A percentile compares a stretch with the other conserved stretches of the same genome.
Evolutionary conservation across 257 asterid genomes (phyloP).

Genomic region (Hygrophila difformis): DNA sequence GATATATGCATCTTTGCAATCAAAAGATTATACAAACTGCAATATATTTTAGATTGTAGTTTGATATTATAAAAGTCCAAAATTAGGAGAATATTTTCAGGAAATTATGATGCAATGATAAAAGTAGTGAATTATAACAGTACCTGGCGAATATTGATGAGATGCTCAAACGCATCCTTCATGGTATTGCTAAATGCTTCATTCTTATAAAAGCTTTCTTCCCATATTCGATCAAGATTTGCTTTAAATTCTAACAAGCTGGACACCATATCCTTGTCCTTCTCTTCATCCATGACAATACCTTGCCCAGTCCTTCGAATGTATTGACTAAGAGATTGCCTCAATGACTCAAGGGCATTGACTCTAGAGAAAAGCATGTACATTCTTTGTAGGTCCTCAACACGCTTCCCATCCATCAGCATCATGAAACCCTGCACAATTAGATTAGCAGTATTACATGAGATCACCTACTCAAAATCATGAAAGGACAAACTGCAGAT

Average conservation of each 20-base stretch:
- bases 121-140: background rate
- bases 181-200: slow-evolving; percentile 88
- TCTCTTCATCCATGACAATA: slow-evolving; percentile 91
- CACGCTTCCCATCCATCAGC: slow-evolving; percentile 88
- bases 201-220: slow-evolving; percentile 75
- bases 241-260: slow-evolving; percentile 80
- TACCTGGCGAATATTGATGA: slow-evolving; percentile 96
- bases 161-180: slow-evolving; percentile 94
- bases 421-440: slow-evolving; percentile 64
- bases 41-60: background rate
- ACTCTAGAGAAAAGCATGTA: slow-evolving; percentile 65
- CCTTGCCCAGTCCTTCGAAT: slow-evolving; percentile 85
- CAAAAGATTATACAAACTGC: background rate
- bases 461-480: too few species aligned
- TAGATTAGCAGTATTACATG: slow-evolving; percentile 10
- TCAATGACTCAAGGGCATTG: slow-evolving; percentile 69
- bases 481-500: too few species aligned
- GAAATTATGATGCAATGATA: too few species aligned
- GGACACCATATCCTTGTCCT: slow-evolving; percentile 95
- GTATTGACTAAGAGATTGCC: slow-evolving; percentile 75
- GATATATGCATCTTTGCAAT: background rate
- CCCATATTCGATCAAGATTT: slow-evolving; percentile 85
- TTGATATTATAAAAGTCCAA: background rate
- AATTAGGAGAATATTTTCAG: too few species aligned
- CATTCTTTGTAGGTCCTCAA: slow-evolving; percentile 87